Conservation (phyloP, 2,329 filamentous ascomycete species). For the Fusarium cicatricum region DNA sequence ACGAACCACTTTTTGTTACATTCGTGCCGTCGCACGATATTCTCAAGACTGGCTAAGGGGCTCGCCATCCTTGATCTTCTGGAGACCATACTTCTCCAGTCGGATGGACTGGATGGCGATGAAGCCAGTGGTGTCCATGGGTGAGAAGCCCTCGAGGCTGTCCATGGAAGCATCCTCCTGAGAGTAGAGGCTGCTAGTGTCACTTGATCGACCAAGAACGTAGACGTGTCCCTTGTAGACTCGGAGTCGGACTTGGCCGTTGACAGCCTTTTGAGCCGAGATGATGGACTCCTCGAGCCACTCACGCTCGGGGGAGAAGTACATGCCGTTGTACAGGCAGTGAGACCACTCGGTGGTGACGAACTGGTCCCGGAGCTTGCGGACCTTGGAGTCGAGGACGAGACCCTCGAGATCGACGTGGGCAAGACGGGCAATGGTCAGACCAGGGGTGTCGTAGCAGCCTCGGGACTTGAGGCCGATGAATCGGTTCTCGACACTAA, state of each 20-base stretch:
- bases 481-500: slow-evolving; percentile 55
- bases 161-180: slow-evolving; percentile 59
- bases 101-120: slow-evolving; percentile 54
- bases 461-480: slow-evolving; percentile 54
- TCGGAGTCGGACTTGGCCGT: slow-evolving; percentile 49
- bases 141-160: slow-evolving; percentile 66
- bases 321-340: slow-evolving; percentile 59
- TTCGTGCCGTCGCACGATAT: neutral
- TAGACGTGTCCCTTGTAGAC: slow-evolving; percentile 60
- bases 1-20: slow-evolving; percentile 21
- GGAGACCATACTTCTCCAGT: slow-evolving; percentile 57
- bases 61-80: slow-evolving; percentile 48
- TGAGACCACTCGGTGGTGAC: slow-evolving; percentile 56
- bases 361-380: slow-evolving; percentile 61
- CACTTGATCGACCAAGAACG: slow-evolving; percentile 55
- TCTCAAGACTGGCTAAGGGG: slow-evolving; percentile 31
- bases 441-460: slow-evolving; percentile 54
- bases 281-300: slow-evolving; percentile 56
- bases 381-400: slow-evolving; percentile 62
- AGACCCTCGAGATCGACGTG: slow-evolving; percentile 61
- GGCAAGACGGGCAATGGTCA: slow-evolving; percentile 40
- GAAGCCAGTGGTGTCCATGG: slow-evolving; percentile 73
- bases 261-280: slow-evolving; percentile 59
- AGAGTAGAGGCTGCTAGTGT: slow-evolving; percentile 60
- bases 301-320: slow-evolving; percentile 60